phyloP scores from a whole-genome alignment of 164 flowering plant genomes.

The Aristolochia californica region DNA sequence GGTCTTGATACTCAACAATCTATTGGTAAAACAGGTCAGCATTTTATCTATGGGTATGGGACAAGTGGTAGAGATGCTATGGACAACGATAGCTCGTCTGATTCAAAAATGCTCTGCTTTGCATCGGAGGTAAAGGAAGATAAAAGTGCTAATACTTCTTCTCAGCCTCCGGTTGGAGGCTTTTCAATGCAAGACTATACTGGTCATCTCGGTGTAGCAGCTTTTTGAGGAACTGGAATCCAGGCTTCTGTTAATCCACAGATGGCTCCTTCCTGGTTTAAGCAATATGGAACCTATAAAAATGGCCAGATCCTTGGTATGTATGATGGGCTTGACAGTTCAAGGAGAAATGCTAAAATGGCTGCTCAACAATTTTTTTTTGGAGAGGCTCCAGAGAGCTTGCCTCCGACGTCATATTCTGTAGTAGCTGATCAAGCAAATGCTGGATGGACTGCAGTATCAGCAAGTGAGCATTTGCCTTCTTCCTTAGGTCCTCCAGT shows the following conservation, averaged over 20 bases:
- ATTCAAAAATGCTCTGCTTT: constrained; percentile 32
- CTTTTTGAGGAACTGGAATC: constrained; percentile 16
- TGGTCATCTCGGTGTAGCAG: constrained; percentile 15
- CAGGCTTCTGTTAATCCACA: constrained; percentile 40
- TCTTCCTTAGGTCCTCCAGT: constrained; percentile 13
- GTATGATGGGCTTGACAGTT: constrained; percentile 13
- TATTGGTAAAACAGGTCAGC: constrained; percentile 19
- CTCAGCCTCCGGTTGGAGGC: constrained; percentile 17
- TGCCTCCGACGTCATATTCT: constrained; percentile 4
- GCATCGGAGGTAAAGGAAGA: constrained; percentile 26
- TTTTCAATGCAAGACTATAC: constrained; percentile 21
- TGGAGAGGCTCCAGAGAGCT: constrained; percentile 18
- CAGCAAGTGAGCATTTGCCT: constrained; percentile 12
- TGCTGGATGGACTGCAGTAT: constrained; percentile 9
- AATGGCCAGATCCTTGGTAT: constrained; percentile 46
- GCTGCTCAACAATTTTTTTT: constrained; percentile 14
- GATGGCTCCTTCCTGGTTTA: constrained; percentile 95
- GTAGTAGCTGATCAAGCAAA: constrained; percentile 14
- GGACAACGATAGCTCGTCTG: constrained; percentile 19
- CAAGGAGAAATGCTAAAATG: constrained; percentile 13
- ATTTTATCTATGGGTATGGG: constrained; percentile 20
- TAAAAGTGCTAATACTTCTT: constrained; percentile 19
- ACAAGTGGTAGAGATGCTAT: constrained; percentile 19
- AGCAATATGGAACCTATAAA: constrained; percentile 57
- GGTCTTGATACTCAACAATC: constrained; percentile 26